Base-by-base conservation (phyloP, 495 filamentous ascomycete genomes). In the Aspergillus haitiensis region DNA sequence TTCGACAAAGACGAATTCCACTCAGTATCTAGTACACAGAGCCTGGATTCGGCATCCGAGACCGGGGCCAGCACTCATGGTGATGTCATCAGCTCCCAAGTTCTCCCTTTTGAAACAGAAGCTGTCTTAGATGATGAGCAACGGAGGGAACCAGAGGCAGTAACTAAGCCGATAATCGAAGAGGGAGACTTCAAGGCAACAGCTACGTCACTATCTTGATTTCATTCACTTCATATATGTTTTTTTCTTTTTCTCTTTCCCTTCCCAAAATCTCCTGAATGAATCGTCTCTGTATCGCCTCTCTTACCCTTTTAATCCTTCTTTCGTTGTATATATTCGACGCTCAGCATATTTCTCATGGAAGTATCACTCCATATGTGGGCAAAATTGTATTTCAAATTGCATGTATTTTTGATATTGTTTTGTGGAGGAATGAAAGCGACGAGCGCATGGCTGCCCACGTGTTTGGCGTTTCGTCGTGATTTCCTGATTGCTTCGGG, bases 1-100 rank as follows among this genome's bases (percentile, higher is more conserved):
- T 50, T 55, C 33, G 71, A 74, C 4, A 69, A 66, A 60, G 75
- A 77, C 0, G 74, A 75, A 18, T 79, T 76, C 59, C 86, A 72
- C 79, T 89, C 74, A 66, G 83, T 67, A 3, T 68, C 63, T 6
- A 68, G 58, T 35, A 55, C 34, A 7, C 48, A 52, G 15, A 37
- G 59, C 16, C 63, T 58, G 33, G 63, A 64, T 47, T 52, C 42
- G 11, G 63, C 36, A 6, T 59, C 66, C 13, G 63, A 64, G 39
- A 58, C 15, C 1, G 58, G 53, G n/a, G 34, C 50, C 31, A 59
- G 55, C 36, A 44, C 55, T 5, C 49, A 58, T 42, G 55, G 54
- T 44, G 55, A 57, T 9, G 31, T 36, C 10, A 39, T 56, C 16
- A 35, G 32, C 32, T 48, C 56, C 9, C 44, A 55, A 11, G 50